A percentile compares a stretch with the other conserved stretches of the same genome.
phyloP scores from a whole-genome alignment of 306 rosid genomes.

The Chamaecrista fasciculata region DNA sequence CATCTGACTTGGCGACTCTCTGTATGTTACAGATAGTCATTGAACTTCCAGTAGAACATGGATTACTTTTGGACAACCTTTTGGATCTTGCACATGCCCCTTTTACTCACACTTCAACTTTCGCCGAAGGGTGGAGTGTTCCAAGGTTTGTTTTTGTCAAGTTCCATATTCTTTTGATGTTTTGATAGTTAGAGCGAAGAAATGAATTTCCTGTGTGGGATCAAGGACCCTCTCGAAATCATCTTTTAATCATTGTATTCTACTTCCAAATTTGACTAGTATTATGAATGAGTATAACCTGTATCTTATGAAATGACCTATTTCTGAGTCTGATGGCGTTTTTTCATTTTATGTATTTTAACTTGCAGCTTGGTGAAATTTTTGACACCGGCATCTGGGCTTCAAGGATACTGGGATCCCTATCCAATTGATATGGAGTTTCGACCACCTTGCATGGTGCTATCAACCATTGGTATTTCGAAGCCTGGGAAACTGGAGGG shows the following conservation, averaged over 20 bases:
- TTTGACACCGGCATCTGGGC: constrained; percentile 82
- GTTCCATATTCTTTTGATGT: not conserved
- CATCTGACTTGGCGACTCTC: constrained; percentile 29
- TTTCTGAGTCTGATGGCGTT: constrained; percentile 20
- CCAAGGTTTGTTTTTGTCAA: constrained; percentile 66
- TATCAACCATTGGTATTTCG: constrained; percentile 92
- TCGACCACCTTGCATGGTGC: constrained; percentile 92
- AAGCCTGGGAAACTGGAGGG: constrained; percentile 92
- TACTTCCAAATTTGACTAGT: not conserved
- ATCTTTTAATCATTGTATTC: not conserved
- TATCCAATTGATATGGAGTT: constrained; percentile 98
- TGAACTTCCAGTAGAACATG: constrained; percentile 93
- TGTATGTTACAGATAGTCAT: constrained; percentile 60
- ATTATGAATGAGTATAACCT: not conserved
- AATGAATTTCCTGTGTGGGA: not conserved
- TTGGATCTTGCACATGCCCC: constrained; percentile 99
- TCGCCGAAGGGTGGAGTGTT: constrained; percentile 96
- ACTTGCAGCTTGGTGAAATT: constrained; percentile 82
- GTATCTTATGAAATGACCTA: constrained; percentile 1
- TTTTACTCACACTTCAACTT: constrained; percentile 96
- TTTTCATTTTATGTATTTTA: constrained; percentile 36
- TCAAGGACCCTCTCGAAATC: not conserved
- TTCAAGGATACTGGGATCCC: constrained; percentile 98
- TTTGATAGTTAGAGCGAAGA: not conserved
- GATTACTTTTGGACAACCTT: constrained; percentile 92